A percentile compares a stretch with the other conserved stretches of the same genome.
These are phyloP conservation scores for Ceriops zippeliana DNA, from an alignment of 345 rosid species.

Conservation along the genomic window DNA sequence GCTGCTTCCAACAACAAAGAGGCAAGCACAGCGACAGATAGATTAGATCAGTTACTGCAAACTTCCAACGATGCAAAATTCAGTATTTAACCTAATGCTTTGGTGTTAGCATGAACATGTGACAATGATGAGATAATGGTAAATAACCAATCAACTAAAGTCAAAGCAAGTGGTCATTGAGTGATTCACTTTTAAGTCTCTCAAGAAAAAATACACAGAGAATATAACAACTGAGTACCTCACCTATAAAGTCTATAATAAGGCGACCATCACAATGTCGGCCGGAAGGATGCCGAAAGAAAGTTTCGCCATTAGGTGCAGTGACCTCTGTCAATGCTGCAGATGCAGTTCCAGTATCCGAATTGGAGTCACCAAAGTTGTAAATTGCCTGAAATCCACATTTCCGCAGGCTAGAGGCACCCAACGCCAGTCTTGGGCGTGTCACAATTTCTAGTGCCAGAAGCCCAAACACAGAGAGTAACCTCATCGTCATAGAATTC, in stretches of 20 bases:
- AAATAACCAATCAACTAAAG: no score
- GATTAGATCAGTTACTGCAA: neutral
- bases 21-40: neutral
- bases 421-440: neutral
- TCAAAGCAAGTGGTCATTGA: no score
- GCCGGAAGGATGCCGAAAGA: constrained; percentile 65
- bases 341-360: constrained; percentile 64
- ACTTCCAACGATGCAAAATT: neutral
- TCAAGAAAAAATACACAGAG: no score
- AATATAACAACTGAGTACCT: neutral
- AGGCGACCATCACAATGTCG: constrained; percentile 69
- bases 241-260: constrained; percentile 59
- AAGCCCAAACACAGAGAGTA: constrained; percentile 14
- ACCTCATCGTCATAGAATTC: constrained; percentile 21
- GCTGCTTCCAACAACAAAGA: constrained; percentile 30
- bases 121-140: no score
- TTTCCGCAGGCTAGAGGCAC: neutral
- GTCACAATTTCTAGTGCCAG: constrained; percentile 22
- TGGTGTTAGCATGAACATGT: no score
- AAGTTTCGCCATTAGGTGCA: constrained; percentile 67
- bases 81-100: no score
- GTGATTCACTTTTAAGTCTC: neutral
- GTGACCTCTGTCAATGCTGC: constrained; percentile 47
- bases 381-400: constrained; percentile 51
- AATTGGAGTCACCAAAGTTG: constrained; percentile 82